Conservation (phyloP, 371 early-diverging fungal species). For the Lichtheimia corymbifera region DNA sequence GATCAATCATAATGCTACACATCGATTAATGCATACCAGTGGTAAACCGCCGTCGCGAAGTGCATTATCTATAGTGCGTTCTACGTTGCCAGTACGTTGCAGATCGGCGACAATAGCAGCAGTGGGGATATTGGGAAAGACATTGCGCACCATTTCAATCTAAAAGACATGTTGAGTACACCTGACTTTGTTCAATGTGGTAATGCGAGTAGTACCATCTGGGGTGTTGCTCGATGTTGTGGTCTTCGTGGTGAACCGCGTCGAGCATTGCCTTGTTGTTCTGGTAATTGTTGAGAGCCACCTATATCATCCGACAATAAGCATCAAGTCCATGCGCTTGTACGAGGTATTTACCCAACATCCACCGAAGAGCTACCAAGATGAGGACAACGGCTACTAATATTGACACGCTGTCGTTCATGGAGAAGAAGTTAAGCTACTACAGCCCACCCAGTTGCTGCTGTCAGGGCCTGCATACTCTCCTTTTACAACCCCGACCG, state of each 20-base stretch:
- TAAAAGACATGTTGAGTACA: constrained; percentile 23
- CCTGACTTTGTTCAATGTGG: background rate
- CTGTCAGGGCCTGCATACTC: no score
- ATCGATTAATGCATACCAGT: constrained; percentile 47
- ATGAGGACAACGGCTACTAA: constrained; percentile 73
- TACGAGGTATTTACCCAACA: constrained; percentile 56
- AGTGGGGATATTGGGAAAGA: constrained; percentile 87
- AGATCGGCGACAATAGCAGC: constrained; percentile 85
- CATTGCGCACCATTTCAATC: constrained; percentile 74
- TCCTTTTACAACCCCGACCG: no score
- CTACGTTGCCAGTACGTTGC: constrained; percentile 85
- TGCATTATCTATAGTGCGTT: constrained; percentile 86
- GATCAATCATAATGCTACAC: background rate
- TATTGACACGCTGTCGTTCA: constrained; percentile 79
- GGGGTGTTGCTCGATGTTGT: constrained; percentile 58
- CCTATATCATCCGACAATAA: constrained; percentile 17
- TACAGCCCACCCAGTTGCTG: no score
- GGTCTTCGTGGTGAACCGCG: constrained; percentile 40
- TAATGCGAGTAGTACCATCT: constrained; percentile 48
- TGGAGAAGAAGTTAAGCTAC: constrained; percentile 15
- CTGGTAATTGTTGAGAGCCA: constrained; percentile 32
- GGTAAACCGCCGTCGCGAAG: constrained; percentile 76
- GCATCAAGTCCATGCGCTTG: no score
- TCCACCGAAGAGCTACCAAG: constrained; percentile 73
- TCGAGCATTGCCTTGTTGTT: constrained; percentile 40